Evolutionary conservation across 192 early-diverging fungal genomes (phyloP).

Genomic region (Entomortierella chlamydospora): DNA sequence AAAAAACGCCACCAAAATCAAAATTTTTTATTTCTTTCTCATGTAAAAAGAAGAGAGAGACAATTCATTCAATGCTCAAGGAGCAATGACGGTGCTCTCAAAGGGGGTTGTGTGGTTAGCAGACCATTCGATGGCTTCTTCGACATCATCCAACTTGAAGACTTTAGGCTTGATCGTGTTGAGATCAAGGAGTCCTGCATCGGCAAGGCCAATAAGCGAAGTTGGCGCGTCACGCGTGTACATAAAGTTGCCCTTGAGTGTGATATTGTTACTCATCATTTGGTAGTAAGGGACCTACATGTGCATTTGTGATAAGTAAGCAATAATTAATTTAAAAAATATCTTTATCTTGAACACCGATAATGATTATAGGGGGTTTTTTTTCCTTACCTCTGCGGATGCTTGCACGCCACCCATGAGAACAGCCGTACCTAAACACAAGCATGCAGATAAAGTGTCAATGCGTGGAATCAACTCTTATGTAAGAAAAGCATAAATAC

Average conservation of each 20-base stretch:
- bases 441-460: too few relatives aligned
- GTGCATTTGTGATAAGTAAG: neutral
- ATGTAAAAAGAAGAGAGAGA: too few relatives aligned
- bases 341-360: too few relatives aligned
- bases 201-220: slow-evolving; percentile 26
- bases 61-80: too few relatives aligned
- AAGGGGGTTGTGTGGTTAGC: neutral
- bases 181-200: slow-evolving; percentile 38
- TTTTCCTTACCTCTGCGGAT: slow-evolving; percentile 8
- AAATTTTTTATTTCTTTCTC: too few relatives aligned
- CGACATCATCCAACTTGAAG: slow-evolving; percentile 15
- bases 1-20: too few relatives aligned
- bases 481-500: neutral
- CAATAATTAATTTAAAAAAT: neutral
- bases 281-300: slow-evolving; percentile 16
- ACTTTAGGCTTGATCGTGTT: neutral
- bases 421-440: slow-evolving; percentile 16
- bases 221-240: slow-evolving; percentile 24
- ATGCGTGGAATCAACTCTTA: too few relatives aligned
- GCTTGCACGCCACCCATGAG: slow-evolving; percentile 25
- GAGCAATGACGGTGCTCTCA: neutral
- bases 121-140: slow-evolving; percentile 21
- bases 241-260: slow-evolving; percentile 51
- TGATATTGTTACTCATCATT: slow-evolving; percentile 37
- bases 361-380: too few relatives aligned